phyloP scores from a whole-genome alignment of 2,329 filamentous ascomycete species.

The Neurospora crassa region DNA sequence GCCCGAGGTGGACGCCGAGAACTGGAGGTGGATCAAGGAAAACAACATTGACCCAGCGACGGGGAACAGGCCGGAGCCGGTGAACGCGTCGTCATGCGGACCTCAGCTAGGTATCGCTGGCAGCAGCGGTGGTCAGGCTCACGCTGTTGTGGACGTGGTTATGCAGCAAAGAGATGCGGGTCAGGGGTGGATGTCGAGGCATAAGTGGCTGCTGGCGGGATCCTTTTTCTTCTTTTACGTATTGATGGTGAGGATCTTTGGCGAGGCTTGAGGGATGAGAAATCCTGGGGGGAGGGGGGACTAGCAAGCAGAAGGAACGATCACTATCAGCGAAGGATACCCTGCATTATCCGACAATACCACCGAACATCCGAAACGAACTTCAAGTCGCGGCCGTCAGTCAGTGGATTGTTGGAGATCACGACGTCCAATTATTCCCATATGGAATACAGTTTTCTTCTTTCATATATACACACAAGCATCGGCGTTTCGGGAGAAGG shows the following conservation, averaged over 20 bases:
- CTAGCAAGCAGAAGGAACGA: not conserved
- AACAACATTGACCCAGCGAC: conserved; percentile 70
- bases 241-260: conserved; percentile 65
- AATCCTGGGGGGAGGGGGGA: not conserved
- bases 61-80: conserved; percentile 58
- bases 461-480: too few species aligned
- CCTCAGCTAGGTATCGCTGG: conserved; percentile 48
- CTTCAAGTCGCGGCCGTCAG: not conserved
- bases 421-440: not conserved
- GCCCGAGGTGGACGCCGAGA: conserved; percentile 81
- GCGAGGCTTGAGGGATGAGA: conserved; percentile 23
- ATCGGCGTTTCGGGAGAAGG: too few species aligned
- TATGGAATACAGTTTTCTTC: not conserved
- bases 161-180: conserved; percentile 71
- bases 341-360: not conserved
- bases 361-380: not conserved
- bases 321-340: not conserved
- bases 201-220: conserved; percentile 67
- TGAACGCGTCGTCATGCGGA: conserved; percentile 43
- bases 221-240: conserved; percentile 73
- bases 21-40: conserved; percentile 85
- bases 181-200: conserved; percentile 69
- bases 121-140: conserved; percentile 47
- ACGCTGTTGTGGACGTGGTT: conserved; percentile 67
- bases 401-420: not conserved